Percentiles rank a stretch among this genome's conserved stretches.
Conservation (phyloP, 371 early-diverging fungal species). For the Capillidium rhysosporum region DNA sequence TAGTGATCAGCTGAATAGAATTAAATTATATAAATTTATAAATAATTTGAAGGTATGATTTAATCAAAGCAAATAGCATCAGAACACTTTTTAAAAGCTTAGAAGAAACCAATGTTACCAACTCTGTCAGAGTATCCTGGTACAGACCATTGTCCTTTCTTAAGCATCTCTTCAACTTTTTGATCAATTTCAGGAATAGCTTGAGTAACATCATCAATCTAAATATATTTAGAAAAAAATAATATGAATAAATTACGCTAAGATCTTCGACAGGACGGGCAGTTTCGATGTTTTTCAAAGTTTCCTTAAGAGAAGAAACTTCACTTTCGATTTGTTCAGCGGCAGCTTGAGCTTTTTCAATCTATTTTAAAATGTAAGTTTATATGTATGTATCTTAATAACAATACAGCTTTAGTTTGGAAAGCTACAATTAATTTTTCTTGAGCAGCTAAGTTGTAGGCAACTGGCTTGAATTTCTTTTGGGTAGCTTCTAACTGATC, state of each 20-base stretch:
- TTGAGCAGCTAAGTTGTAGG: slow-evolving; percentile 70
- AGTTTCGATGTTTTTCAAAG: slow-evolving; percentile 78
- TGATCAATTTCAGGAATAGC: slow-evolving; percentile 81
- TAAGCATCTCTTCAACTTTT: slow-evolving; percentile 70
- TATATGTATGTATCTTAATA: no score
- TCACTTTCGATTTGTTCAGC: slow-evolving; percentile 70
- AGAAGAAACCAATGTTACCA: slow-evolving; percentile 56
- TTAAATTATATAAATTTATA: no score
- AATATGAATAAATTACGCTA: slow-evolving; percentile 36
- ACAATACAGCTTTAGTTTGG: slow-evolving; percentile 73
- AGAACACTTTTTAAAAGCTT: slow-evolving; percentile 13
- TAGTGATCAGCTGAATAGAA: no score
- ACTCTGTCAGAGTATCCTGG: slow-evolving; percentile 90
- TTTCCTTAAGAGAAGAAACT: slow-evolving; percentile 69
- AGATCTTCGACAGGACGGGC: slow-evolving; percentile 88
- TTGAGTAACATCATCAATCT: slow-evolving; percentile 84
- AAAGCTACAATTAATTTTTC: slow-evolving; percentile 68
- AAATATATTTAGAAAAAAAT: slow-evolving; percentile 6
- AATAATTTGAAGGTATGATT: no score
- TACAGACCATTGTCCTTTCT: slow-evolving; percentile 78
- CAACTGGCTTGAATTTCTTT: slow-evolving; percentile 55
- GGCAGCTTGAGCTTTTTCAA: slow-evolving; percentile 69
- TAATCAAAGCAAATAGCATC: neutral
- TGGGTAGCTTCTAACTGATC: slow-evolving; percentile 75
- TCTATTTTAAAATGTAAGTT: slow-evolving; percentile 22